Conservation (phyloP, 1,139 yeast genomes). For the Nakaseomyces uthaithaninus region DNA sequence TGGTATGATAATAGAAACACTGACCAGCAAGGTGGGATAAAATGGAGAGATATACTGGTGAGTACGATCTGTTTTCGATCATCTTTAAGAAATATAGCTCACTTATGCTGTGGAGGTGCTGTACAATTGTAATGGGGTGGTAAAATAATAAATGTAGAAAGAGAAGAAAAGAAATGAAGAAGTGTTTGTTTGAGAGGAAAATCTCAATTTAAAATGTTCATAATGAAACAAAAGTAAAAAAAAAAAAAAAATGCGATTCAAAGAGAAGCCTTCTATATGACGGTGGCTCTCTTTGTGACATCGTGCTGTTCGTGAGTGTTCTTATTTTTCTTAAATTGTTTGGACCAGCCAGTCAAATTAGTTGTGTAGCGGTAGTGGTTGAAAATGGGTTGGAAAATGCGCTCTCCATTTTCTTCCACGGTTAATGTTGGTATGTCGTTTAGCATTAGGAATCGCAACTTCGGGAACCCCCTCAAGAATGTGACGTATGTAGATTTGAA, state of each 20-base stretch:
- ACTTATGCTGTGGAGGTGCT: too few relatives aligned
- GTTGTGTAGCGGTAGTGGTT: slow-evolving; percentile 29
- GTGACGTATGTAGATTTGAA: slow-evolving; percentile 33
- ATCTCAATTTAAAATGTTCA: too few relatives aligned
- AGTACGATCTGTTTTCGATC: too few relatives aligned
- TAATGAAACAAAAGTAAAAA: too few relatives aligned
- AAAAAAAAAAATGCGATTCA: background rate
- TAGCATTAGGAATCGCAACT: slow-evolving; percentile 33
- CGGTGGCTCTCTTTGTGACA: slow-evolving; percentile 20
- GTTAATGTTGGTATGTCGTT: slow-evolving; percentile 36
- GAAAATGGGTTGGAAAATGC: slow-evolving; percentile 32
- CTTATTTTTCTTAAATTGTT: slow-evolving; percentile 11
- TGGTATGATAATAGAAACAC: too few relatives aligned
- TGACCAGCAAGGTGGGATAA: too few relatives aligned
- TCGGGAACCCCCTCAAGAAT: slow-evolving; percentile 31
- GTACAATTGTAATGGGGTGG: too few relatives aligned
- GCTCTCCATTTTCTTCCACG: slow-evolving; percentile 25
- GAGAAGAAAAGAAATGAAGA: background rate
- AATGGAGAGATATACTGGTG: too few relatives aligned
- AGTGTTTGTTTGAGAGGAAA: background rate
- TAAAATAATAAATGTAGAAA: too few relatives aligned
- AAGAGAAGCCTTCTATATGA: slow-evolving; percentile 8
- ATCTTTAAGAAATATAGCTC: too few relatives aligned
- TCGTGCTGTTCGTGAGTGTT: slow-evolving; percentile 15
- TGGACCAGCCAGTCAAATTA: slow-evolving; percentile 30